These are phyloP conservation scores for Colletotrichum lentis DNA, from an alignment of 2,329 filamentous ascomycete genomes.

Conservation along the genomic window DNA sequence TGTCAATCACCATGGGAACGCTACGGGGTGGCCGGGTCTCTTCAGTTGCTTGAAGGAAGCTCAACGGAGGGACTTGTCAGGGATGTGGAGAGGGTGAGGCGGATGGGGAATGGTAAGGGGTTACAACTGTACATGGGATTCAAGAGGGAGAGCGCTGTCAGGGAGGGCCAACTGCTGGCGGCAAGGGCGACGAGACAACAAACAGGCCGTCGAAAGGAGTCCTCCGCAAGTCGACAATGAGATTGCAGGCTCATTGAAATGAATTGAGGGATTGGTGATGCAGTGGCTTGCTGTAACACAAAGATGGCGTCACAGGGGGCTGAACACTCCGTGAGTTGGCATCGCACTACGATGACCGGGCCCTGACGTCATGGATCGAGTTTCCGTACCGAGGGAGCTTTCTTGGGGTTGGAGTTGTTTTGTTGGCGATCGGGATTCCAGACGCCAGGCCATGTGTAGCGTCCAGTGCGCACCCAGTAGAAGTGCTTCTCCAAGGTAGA, in stretches of 20 bases:
- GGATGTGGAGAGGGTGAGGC: neutral
- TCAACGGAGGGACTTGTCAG: neutral
- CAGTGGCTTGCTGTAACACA: constrained; percentile 32
- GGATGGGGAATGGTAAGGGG: neutral
- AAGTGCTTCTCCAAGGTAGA: neutral
- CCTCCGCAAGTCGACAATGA: neutral
- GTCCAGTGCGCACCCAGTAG: neutral
- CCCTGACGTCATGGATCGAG: constrained; percentile 38
- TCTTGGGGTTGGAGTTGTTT: constrained; percentile 1
- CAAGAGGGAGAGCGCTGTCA: neutral
- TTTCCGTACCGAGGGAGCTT: neutral
- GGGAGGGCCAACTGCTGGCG: neutral
- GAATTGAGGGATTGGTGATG: constrained; percentile 24
- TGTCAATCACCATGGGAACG: too few relatives aligned
- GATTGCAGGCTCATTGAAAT: constrained; percentile 9
- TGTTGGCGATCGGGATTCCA: constrained; percentile 22
- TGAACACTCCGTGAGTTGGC: constrained; percentile 16
- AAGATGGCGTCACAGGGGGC: constrained; percentile 34
- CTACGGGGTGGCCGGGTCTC: neutral
- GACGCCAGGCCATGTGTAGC: constrained; percentile 1
- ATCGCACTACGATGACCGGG: constrained; percentile 19
- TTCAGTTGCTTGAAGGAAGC: neutral
- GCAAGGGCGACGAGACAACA: neutral
- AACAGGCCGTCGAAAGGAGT: neutral
- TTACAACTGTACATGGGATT: neutral